Base-by-base conservation (phyloP, 2,329 filamentous ascomycete genomes). In the Huntiella savannae region DNA sequence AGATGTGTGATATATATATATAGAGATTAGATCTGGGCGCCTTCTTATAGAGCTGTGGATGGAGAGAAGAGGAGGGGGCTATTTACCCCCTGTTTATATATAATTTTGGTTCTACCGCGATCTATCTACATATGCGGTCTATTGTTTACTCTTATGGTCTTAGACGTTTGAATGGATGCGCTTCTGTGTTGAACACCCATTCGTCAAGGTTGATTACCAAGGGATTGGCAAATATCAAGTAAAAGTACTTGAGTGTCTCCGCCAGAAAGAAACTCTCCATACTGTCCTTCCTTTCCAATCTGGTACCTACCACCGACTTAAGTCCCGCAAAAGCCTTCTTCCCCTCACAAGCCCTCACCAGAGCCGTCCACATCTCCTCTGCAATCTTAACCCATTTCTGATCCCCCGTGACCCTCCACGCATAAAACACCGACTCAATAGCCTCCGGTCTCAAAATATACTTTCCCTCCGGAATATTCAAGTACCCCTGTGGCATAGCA, bases 391-490 rank as follows among this genome's bases (percentile, higher is more conserved):
- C 73, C 69, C 76, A 80, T 42, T 66, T 62, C 1, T 65, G 53
- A 52, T 82, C 73, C 19, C 79, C 81, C 0, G 80, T 85, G 49
- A 83, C 66, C 48, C 81, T 73, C 58, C 79, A 84, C 66, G 88
- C 73, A 56, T 84, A 72, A 59, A 84, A 88, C 4, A 91, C 73
- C 11, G 76, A 81, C 63, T 88, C 82, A 46, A 88, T 84, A 2
- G 82, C 82, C 61, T 88, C 82, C 15, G 82, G 82, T 48, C 78
- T 70, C 39, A 84, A 65, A 28, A 81, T 72, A 55, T 82, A 83
- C 47, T 68, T 67, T 36, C 64, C 60, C 48, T 78, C 71, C 37
- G 62, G 58, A 40, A 79, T 66, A 13, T 63, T 62, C 2, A 68
- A 63, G 56, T 79, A 72, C 15, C 76, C 77, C 4, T 60, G 62